phyloP scores from a whole-genome alignment of 2,329 filamentous ascomycete genomes.

The Colletotrichum camelliae region DNA sequence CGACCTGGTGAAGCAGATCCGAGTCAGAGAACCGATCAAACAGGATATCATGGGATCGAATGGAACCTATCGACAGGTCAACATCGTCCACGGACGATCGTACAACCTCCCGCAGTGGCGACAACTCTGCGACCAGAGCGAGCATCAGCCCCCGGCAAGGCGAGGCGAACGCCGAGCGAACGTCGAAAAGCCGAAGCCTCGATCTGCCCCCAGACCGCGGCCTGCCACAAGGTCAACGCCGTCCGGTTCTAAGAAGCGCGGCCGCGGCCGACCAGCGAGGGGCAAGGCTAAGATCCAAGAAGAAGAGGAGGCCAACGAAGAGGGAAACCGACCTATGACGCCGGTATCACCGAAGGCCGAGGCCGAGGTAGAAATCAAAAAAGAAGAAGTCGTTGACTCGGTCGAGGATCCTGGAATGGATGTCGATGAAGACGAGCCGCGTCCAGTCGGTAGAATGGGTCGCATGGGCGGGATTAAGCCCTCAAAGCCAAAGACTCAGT shows the following conservation, averaged over 20 bases:
- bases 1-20: conserved; percentile 87
- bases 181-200: conserved; percentile 55
- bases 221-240: conserved; percentile 25
- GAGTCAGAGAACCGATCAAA: conserved; percentile 95
- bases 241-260: conserved; percentile 42
- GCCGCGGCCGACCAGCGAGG: conserved; percentile 43
- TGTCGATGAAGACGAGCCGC: conserved; percentile 44
- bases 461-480: conserved; percentile 56
- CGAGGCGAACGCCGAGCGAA: conserved; percentile 80
- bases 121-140: conserved; percentile 88
- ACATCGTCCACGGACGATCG: conserved; percentile 92
- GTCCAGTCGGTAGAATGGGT: conserved; percentile 35
- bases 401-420: conserved; percentile 51
- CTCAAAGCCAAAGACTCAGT: conserved; percentile 68
- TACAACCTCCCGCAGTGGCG: conserved; percentile 99
- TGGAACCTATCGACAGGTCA: conserved; percentile 95
- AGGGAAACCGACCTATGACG: conserved; percentile 23
- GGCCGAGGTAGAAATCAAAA: conserved; percentile 29
- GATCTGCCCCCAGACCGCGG: conserved; percentile 38
- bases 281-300: conserved; percentile 40
- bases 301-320: conserved; percentile 37
- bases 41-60: conserved; percentile 97
- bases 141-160: conserved; percentile 92
- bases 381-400: conserved; percentile 47
- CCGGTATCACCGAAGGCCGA: conserved; percentile 38